phyloP scores from a whole-genome alignment of 768 basidiomycete species.

The Daedalea quercina region DNA sequence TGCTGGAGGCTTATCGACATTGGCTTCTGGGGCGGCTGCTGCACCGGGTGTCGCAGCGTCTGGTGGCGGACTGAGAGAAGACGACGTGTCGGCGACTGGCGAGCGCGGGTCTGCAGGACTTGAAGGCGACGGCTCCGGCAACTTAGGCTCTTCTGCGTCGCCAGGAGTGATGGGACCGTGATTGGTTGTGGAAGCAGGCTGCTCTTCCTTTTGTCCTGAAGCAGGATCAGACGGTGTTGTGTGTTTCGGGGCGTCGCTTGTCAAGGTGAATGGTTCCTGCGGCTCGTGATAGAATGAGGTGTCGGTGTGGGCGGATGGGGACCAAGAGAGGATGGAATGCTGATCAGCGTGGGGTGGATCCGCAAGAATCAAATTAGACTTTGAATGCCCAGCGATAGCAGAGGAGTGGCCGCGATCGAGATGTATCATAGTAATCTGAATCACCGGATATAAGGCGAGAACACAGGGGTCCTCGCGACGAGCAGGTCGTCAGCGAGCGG shows the following conservation, averaged over 20 bases:
- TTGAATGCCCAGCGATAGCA: conserved; percentile 15
- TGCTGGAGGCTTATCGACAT: conserved; percentile 9
- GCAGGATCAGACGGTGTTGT: conserved; percentile 3
- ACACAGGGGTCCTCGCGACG: conserved; percentile 12
- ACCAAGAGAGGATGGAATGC: conserved; percentile 19
- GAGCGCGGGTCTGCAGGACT: conserved; percentile 17
- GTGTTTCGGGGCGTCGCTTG: conserved; percentile 3
- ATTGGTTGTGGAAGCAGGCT: conserved; percentile 2
- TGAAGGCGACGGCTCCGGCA: conserved; percentile 12
- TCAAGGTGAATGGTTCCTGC: conserved; percentile 9
- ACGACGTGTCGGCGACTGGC: conserved; percentile 17
- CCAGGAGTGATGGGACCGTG: conserved; percentile 8
- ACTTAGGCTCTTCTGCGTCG: conserved; percentile 12
- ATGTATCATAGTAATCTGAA: conserved; percentile 25
- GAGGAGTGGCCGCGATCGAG: conserved; percentile 26
- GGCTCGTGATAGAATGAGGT: conserved; percentile 15
- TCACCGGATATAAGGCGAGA: conserved; percentile 16
- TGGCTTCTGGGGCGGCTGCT: conserved; percentile 4
- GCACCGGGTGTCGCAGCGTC: conserved; percentile 13
- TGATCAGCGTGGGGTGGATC: conserved; percentile 21
- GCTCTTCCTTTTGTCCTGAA: conserved; percentile 1
- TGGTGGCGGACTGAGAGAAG: conserved; percentile 24
- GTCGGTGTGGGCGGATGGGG: conserved; percentile 16
- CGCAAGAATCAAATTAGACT: conserved; percentile 17
- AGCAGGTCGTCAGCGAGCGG: conserved; percentile 11